Percentiles rank a stretch among this genome's conserved stretches.
Evolutionary conservation across 352 stramenopile genomes (phyloP).

Genomic region (Globisporangium parvum): DNA sequence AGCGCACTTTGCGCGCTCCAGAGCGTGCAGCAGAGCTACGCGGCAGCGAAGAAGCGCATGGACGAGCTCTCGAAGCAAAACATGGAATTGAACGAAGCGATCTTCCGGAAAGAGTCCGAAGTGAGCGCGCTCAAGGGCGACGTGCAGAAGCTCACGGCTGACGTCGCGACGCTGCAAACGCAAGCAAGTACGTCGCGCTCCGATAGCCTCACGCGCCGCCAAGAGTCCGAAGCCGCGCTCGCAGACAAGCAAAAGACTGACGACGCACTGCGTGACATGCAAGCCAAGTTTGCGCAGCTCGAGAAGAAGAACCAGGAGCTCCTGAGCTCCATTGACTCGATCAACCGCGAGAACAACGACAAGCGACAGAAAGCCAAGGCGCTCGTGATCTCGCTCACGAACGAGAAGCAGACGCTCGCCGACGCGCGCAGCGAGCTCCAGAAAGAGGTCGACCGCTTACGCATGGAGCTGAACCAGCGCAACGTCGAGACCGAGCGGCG

Average conservation of each 20-base stretch:
- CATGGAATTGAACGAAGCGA: constrained; percentile 45
- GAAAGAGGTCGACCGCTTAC: constrained; percentile 61
- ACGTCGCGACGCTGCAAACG: constrained; percentile 33
- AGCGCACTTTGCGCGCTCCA: constrained; percentile 33
- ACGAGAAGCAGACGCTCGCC: constrained; percentile 49
- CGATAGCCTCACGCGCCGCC: constrained; percentile 32
- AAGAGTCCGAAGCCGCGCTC: constrained; percentile 36
- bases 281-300: constrained; percentile 29
- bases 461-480: constrained; percentile 71
- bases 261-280: constrained; percentile 24
- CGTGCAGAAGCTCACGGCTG: constrained; percentile 33
- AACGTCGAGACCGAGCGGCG: constrained; percentile 68
- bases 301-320: constrained; percentile 62
- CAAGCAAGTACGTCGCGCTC: constrained; percentile 35
- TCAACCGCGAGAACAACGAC: constrained; percentile 51
- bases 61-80: constrained; percentile 49
- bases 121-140: constrained; percentile 35
- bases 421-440: constrained; percentile 45
- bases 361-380: constrained; percentile 72
- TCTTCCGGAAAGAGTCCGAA: constrained; percentile 50
- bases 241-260: constrained; percentile 43
- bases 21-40: constrained; percentile 32
- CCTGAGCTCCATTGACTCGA: constrained; percentile 24
- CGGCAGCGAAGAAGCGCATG: constrained; percentile 27
- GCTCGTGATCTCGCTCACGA: constrained; percentile 54